Conservation (phyloP, 2,329 filamentous ascomycete genomes). For the Colletotrichum sp. region DNA sequence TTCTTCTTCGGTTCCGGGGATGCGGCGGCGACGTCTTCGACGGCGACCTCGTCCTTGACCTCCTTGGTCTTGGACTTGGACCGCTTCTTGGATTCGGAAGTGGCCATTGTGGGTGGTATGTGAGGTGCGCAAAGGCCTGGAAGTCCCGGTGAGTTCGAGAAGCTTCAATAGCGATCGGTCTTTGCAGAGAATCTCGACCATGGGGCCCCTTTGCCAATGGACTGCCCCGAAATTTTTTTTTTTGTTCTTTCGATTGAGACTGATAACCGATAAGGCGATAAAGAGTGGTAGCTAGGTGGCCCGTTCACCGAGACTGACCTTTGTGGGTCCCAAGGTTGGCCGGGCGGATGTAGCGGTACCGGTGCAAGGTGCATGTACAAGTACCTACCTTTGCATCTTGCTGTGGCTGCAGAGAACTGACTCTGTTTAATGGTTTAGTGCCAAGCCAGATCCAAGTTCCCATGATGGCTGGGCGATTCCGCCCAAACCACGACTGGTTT, state of each 20-base stretch:
- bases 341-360: not conserved
- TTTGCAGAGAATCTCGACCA: not conserved
- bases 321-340: not conserved
- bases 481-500: not conserved
- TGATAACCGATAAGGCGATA: conserved; percentile 19
- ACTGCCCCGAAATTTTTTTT: conserved; percentile 13
- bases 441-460: not conserved
- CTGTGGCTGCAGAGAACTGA: conserved; percentile 6
- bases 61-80: not conserved
- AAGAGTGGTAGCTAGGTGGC: not conserved
- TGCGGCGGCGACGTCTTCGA: not conserved
- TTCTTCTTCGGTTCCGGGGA: not conserved
- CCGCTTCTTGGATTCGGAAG: not conserved
- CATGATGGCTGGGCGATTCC: not conserved
- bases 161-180: not conserved
- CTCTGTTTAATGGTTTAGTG: not conserved
- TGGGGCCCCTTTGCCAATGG: not conserved
- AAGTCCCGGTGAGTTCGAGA: not conserved
- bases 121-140: not conserved
- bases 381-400: not conserved
- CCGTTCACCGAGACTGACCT: conserved; percentile 2
- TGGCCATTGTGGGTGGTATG: not conserved
- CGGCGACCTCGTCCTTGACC: not conserved
- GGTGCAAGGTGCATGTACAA: not conserved
- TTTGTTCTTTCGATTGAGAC: not conserved